Evolutionary conservation across 805 yeast species (phyloP), one percentile per base, ranked within the genome.

Genomic region (Kuraishia capsulata): DNA sequence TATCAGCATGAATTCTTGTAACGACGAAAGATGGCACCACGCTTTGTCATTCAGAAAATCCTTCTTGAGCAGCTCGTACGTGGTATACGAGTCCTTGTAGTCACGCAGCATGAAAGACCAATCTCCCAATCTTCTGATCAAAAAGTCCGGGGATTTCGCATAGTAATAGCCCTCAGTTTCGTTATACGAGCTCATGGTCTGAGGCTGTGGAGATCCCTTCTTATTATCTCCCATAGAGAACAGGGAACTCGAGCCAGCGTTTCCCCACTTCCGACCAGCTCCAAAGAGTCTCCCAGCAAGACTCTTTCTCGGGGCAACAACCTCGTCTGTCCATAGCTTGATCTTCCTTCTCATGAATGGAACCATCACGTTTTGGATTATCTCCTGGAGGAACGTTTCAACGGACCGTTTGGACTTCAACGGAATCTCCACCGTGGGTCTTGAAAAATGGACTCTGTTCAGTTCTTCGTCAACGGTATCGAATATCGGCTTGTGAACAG

Each of bases 71-170:
- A 85, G 55, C 42, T 90, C 97, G 54, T 90, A 90, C 1, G 87
- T 82, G 1, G 83, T 66, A 51, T 82, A 81, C 3, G 97, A 92
- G 41, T 76, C 78, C 54, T 80, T 79, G 65, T 82, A 90, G 61
- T 92, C 96, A 28, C 88, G 73, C n/a, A 89, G 60, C 78, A 92
- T 85, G 50, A 90, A 77, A 5, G 88, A 78, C 86, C 95, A 86
- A 56, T 92, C 98, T 0, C 95, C 97, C 20, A 90, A 63, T 52
- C 83, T 81, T 37, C 97, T 66, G 20, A 88, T 67, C 32, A 75
- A 67, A 52, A 85, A 82, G 48, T 87, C 96, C 1, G 79, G 70
- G 0, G 87, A 65, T 2, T 72, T 64, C 9, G 76, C 73, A 32
- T 72, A 59, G 52, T 87, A 88, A 47, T 65, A 75, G 18, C 78